A percentile compares a stretch with the other conserved stretches of the same genome.
Evolutionary conservation across 2,329 filamentous ascomycete genomes (phyloP).

Genomic region (Exophiala sp.): DNA sequence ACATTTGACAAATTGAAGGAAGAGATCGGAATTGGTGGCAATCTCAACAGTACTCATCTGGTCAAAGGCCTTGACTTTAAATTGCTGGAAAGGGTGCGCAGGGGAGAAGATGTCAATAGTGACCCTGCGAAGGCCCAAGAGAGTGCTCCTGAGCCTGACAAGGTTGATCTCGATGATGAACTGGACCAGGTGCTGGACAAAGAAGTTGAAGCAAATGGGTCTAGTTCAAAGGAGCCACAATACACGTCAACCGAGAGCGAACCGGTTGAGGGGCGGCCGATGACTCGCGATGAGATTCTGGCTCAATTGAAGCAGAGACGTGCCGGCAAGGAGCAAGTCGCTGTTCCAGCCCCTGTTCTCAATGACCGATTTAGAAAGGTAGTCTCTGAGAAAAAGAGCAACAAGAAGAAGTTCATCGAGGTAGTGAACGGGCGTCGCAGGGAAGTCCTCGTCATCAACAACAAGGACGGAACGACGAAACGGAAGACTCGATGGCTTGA

Average conservation of each 20-base stretch:
- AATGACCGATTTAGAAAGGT: constrained; percentile 56
- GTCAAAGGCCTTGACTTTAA: constrained; percentile 90
- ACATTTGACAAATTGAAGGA: constrained; percentile 72
- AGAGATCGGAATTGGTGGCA: constrained; percentile 74
- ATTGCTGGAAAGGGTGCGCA: constrained; percentile 50
- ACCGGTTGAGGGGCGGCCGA: constrained; percentile 36
- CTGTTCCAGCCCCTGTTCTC: constrained; percentile 49
- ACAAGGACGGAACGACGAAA: constrained; percentile 60
- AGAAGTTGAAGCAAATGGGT: constrained; percentile 29
- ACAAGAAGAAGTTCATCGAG: constrained; percentile 52
- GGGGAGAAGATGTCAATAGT: constrained; percentile 54
- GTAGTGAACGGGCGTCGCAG: constrained; percentile 47
- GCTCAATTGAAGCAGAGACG: constrained; percentile 56
- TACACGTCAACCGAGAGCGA: constrained; percentile 27
- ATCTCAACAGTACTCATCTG: constrained; percentile 75
- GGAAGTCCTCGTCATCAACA: constrained; percentile 58
- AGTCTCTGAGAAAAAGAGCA: constrained; percentile 33
- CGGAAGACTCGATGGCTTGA: constrained; percentile 56
- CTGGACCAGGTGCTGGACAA: constrained; percentile 42
- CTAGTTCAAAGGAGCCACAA: constrained; percentile 19
- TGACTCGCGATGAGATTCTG: constrained; percentile 58
- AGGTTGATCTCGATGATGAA: constrained; percentile 61
- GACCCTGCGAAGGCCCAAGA: constrained; percentile 32
- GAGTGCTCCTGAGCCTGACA: constrained; percentile 30
- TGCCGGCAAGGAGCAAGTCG: constrained; percentile 31